These are phyloP conservation scores for Datura wrightii DNA, from an alignment of 257 asterid species.

Conservation along the genomic window DNA sequence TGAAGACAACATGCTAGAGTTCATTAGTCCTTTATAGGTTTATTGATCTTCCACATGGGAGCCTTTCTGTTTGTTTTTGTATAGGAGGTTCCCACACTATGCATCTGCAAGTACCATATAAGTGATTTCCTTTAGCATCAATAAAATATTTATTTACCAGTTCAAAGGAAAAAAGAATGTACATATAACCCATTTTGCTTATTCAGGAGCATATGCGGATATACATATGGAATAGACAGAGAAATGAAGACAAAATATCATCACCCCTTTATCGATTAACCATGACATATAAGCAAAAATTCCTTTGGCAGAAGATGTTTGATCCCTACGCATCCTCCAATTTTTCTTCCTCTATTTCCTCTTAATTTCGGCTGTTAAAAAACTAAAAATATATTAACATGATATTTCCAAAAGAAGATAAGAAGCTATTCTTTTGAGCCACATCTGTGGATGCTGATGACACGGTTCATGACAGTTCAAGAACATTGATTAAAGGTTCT, in stretches of 20 bases:
- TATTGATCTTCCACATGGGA: neutral
- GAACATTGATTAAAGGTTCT: conserved; percentile 5
- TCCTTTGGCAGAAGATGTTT: conserved; percentile 7
- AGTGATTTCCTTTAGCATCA: neutral
- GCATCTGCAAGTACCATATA: neutral
- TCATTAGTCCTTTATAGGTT: neutral
- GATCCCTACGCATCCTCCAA: conserved; percentile 23
- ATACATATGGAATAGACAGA: neutral
- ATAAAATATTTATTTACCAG: neutral
- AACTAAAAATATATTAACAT: neutral
- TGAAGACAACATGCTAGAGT: neutral
- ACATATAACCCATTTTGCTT: neutral
- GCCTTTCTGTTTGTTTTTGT: neutral
- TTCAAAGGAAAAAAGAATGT: neutral
- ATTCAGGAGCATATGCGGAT: neutral
- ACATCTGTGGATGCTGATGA: neutral
- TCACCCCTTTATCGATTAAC: neutral
- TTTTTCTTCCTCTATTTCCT: conserved; percentile 1
- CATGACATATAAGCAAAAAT: neutral
- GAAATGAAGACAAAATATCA: conserved; percentile 17
- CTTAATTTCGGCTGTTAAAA: neutral
- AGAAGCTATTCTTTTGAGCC: conserved; percentile 21
- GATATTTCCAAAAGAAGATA: conserved; percentile 8
- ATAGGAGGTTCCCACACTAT: neutral
- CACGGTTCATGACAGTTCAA: neutral